Evolutionary conservation across 257 asterid species (phyloP), one percentile per base, ranked within the genome.

Genomic region (Misopates orontium): DNA sequence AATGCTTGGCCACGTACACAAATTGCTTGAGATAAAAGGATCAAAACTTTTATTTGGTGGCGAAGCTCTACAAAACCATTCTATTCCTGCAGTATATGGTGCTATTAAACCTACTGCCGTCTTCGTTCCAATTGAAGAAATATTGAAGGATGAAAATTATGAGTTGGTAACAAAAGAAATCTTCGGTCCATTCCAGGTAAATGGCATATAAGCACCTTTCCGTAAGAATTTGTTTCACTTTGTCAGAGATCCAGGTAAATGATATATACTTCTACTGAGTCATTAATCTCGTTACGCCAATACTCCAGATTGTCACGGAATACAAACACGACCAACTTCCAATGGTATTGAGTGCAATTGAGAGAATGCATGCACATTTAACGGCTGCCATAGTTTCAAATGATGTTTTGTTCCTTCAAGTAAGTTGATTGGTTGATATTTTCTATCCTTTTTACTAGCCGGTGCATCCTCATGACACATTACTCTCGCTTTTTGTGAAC

Each of bases 101-200:
- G 96, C 97, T 71, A 86, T 94, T 63, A 85, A 76, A 84, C 97
- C 99, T 1, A 94, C 97, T 71, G 99, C 99, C n/a, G 84, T 94
- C 28, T 94, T 83, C 67, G 56, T 94, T 62, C 99, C 99, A 15
- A 82, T 94, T 0, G 93, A 87, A 70, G 96, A 94, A 80, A 86
- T 94, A 56, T 54, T 88, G 50, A 88, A 90, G 70, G 91, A 76
- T 8, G 62, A 76, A 4, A 88, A 90, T 73, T 94, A 77, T 45
- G 89, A 74, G 67, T 87, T 94, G 15, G 97, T 88, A 32, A 88
- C 96, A 0, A 81, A 79, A 77, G 99, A 94, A 80, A 85, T 86
- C 13, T 94, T 90, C 49, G 99, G 99, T 13, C 97, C 99, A 8
- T 90, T 94, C 79, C 97, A 90, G 95, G 99, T 90, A 84, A 32